Evolutionary conservation across 2,329 filamentous ascomycete genomes (phyloP).

Genomic region (Trichoderma sp.): DNA sequence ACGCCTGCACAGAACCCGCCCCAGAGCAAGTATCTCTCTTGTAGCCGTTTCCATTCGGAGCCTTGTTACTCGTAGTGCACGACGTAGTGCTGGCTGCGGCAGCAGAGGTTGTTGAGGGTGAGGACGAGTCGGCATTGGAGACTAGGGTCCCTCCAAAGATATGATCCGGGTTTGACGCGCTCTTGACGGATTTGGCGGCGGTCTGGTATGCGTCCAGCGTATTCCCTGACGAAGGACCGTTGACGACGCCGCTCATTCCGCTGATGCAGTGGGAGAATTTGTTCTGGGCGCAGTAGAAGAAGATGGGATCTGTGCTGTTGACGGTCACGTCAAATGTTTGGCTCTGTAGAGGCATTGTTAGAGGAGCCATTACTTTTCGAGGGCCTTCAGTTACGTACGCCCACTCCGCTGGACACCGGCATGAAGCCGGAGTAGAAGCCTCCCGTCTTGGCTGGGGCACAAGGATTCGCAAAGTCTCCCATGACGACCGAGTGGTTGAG

Average conservation of each 20-base stretch:
- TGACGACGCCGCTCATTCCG: slow-evolving; percentile 35
- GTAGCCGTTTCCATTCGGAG: neutral
- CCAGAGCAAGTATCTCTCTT: slow-evolving; percentile 17
- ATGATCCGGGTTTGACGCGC: slow-evolving; percentile 4
- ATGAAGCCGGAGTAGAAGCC: slow-evolving; percentile 25
- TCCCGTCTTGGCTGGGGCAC: slow-evolving; percentile 9
- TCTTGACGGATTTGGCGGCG: slow-evolving; percentile 9
- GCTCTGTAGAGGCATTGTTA: neutral
- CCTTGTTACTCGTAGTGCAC: slow-evolving; percentile 5
- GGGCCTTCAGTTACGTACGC: neutral
- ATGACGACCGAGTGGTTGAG: slow-evolving; percentile 20
- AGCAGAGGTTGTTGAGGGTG: neutral
- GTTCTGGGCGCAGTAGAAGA: slow-evolving; percentile 34
- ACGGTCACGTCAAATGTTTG: slow-evolving; percentile 34
- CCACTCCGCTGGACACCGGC: slow-evolving; percentile 10
- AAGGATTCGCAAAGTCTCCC: slow-evolving; percentile 23
- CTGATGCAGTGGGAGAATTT: slow-evolving; percentile 31
- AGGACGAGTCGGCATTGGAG: neutral
- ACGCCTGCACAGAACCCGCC: slow-evolving; percentile 18
- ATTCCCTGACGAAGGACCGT: slow-evolving; percentile 2
- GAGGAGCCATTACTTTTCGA: neutral
- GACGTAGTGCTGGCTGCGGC: slow-evolving; percentile 8
- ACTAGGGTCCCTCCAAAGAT: neutral
- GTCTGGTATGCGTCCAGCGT: slow-evolving; percentile 29
- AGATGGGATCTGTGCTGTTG: slow-evolving; percentile 33